Conservation (phyloP, 768 basidiomycete genomes). For the Calvatia gigantea region DNA sequence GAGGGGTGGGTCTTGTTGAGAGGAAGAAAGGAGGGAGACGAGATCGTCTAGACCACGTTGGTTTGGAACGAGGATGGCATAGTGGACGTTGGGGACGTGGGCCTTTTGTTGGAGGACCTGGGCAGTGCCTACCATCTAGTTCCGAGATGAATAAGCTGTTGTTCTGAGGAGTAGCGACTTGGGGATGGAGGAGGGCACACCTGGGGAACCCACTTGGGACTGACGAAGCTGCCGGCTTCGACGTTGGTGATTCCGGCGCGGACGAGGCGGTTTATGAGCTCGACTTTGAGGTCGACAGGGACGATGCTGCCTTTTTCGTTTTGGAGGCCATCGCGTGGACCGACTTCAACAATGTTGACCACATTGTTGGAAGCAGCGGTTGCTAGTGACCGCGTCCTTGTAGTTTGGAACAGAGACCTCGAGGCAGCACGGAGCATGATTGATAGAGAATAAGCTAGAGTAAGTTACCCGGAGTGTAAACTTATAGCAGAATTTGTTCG, state of each 20-base stretch:
- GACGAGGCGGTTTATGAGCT: slow-evolving; percentile 73
- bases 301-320: slow-evolving; percentile 73
- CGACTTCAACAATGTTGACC: slow-evolving; percentile 83
- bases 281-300: slow-evolving; percentile 69
- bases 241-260: slow-evolving; percentile 65
- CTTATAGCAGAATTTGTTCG: slow-evolving; percentile 1
- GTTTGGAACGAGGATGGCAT: slow-evolving; percentile 83
- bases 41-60: slow-evolving; percentile 71
- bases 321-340: slow-evolving; percentile 88
- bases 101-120: slow-evolving; percentile 53
- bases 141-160: neutral
- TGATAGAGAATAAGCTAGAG: neutral
- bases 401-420: neutral
- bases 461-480: too few relatives aligned
- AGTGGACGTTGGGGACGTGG: slow-evolving; percentile 55
- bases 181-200: slow-evolving; percentile 39
- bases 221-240: slow-evolving; percentile 88
- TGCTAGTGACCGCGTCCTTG: slow-evolving; percentile 2
- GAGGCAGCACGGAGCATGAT: slow-evolving; percentile 6
- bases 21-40: slow-evolving; percentile 52
- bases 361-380: slow-evolving; percentile 25
- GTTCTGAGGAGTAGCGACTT: neutral
- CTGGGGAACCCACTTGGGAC: slow-evolving; percentile 93
- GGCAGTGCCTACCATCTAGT: slow-evolving; percentile 83
- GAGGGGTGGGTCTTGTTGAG: slow-evolving; percentile 40